These are phyloP conservation scores for Mycena sanguinolenta DNA, from an alignment of 768 basidiomycete genomes.

Conservation along the genomic window DNA sequence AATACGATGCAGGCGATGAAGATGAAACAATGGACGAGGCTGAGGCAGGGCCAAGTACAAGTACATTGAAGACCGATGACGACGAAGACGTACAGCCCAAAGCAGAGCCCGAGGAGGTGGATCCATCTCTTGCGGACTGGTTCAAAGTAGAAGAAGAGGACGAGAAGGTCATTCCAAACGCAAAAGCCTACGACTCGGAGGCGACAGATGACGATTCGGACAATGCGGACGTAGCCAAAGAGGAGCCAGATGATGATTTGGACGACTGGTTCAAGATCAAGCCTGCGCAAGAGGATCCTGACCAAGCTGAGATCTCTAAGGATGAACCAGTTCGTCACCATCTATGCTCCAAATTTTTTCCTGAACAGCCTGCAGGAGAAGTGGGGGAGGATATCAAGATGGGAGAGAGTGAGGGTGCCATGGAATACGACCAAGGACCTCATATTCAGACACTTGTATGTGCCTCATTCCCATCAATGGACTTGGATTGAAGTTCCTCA, in stretches of 20 bases:
- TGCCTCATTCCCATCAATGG: constrained; percentile 26
- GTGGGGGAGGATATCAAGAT: constrained; percentile 62
- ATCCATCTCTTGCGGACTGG: constrained; percentile 71
- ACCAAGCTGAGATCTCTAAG: constrained; percentile 3
- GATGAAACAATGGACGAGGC: constrained; percentile 40
- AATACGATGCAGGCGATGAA: constrained; percentile 62
- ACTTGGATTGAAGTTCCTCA: constrained; percentile 44
- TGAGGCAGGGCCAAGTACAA: constrained; percentile 40
- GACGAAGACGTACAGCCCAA: constrained; percentile 41
- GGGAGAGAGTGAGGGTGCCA: constrained; percentile 78
- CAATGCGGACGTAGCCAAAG: constrained; percentile 67
- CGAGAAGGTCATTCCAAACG: constrained; percentile 40
- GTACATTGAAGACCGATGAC: constrained; percentile 38
- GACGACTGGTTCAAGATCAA: constrained; percentile 59
- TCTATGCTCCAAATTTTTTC: neutral
- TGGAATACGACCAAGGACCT: constrained; percentile 83
- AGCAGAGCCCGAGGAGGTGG: constrained; percentile 51
- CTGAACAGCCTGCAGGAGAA: constrained; percentile 38
- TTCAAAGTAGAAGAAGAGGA: constrained; percentile 67
- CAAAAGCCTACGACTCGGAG: constrained; percentile 64
- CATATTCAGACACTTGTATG: constrained; percentile 89
- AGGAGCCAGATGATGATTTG: constrained; percentile 43
- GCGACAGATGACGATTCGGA: constrained; percentile 77
- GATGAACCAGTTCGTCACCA: constrained; percentile 19
- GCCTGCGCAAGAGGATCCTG: constrained; percentile 29